These are phyloP conservation scores for Epichloe elymi DNA, from an alignment of 2,329 filamentous ascomycete species.

Conservation along the genomic window DNA sequence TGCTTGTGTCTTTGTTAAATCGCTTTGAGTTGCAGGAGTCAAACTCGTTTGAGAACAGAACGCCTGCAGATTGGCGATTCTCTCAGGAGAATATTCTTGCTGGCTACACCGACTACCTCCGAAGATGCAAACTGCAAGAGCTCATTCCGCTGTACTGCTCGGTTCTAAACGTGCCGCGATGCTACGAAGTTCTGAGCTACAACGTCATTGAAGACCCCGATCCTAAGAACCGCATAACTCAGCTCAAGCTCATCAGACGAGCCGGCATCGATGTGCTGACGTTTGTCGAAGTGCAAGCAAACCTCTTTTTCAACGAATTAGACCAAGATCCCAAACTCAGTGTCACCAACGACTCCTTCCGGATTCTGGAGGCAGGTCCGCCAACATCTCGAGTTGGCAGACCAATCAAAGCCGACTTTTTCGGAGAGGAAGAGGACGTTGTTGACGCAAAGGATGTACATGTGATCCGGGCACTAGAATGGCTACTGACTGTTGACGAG, in stretches of 20 bases:
- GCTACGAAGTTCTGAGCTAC: conserved; percentile 58
- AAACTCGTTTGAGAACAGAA: conserved; percentile 6
- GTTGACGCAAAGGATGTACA: conserved; percentile 51
- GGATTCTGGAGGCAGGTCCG: conserved; percentile 32
- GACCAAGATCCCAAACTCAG: conserved; percentile 18
- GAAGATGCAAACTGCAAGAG: conserved; percentile 58
- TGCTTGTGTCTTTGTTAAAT: conserved; percentile 54
- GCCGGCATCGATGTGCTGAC: conserved; percentile 58
- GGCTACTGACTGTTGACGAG: conserved; percentile 64
- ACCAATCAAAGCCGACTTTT: conserved; percentile 57
- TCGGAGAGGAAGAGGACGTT: conserved; percentile 44
- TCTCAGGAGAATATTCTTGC: conserved; percentile 64
- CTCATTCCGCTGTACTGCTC: conserved; percentile 82
- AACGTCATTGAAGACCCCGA: conserved; percentile 65
- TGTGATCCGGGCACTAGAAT: conserved; percentile 70
- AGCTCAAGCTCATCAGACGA: conserved; percentile 62
- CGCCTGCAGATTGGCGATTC: conserved; percentile 19
- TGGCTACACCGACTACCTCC: conserved; percentile 69
- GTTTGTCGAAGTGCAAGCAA: conserved; percentile 59
- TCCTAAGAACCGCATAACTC: conserved; percentile 47
- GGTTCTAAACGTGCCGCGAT: conserved; percentile 51
- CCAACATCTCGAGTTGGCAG: conserved; percentile 34
- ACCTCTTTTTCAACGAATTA: conserved; percentile 36
- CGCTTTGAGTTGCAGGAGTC: conserved; percentile 28
- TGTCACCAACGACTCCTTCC: conserved; percentile 33